Conservation (phyloP, 208 protist species). For the Wallacemonas sp. region DNA sequence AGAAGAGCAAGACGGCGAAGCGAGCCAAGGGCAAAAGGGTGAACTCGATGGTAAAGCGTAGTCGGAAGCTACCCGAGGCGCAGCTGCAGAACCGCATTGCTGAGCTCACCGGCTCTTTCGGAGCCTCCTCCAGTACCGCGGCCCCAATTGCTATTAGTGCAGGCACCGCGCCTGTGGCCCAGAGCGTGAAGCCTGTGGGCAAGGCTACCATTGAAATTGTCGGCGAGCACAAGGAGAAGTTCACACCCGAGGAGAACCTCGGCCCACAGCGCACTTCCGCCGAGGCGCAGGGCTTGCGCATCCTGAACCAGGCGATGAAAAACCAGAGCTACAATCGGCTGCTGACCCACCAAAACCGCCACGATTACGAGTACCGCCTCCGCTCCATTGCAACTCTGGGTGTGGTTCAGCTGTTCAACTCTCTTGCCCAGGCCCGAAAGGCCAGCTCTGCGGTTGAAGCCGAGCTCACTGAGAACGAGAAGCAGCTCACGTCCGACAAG, state of each 20-base stretch:
- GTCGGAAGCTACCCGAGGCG: conserved; percentile 58
- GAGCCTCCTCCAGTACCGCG: neutral
- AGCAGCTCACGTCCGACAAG: conserved; percentile 73
- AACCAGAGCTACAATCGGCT: conserved; percentile 80
- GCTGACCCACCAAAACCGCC: conserved; percentile 68
- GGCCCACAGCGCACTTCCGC: conserved; percentile 31
- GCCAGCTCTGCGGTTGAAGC: conserved; percentile 52
- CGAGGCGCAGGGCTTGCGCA: conserved; percentile 68
- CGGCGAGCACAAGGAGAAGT: conserved; percentile 41
- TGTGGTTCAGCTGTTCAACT: conserved; percentile 89
- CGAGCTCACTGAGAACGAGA: conserved; percentile 34
- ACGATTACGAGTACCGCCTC: conserved; percentile 91
- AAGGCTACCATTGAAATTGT: conserved; percentile 72
- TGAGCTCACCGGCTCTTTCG: conserved; percentile 42
- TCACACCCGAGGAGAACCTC: conserved; percentile 38
- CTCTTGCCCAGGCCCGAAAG: conserved; percentile 76
- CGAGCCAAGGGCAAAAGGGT: conserved; percentile 56
- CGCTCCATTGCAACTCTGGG: conserved; percentile 80
- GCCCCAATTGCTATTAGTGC: conserved; percentile 5
- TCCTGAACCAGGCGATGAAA: conserved; percentile 76
- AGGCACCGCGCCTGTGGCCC: neutral
- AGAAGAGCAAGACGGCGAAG: conserved; percentile 52
- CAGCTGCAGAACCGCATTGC: conserved; percentile 67
- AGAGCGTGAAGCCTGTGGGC: conserved; percentile 47
- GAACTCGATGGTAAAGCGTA: conserved; percentile 71